These are phyloP conservation scores for Phytophthora citrophthora DNA, from an alignment of 352 stramenopile genomes.

Conservation along the genomic window DNA sequence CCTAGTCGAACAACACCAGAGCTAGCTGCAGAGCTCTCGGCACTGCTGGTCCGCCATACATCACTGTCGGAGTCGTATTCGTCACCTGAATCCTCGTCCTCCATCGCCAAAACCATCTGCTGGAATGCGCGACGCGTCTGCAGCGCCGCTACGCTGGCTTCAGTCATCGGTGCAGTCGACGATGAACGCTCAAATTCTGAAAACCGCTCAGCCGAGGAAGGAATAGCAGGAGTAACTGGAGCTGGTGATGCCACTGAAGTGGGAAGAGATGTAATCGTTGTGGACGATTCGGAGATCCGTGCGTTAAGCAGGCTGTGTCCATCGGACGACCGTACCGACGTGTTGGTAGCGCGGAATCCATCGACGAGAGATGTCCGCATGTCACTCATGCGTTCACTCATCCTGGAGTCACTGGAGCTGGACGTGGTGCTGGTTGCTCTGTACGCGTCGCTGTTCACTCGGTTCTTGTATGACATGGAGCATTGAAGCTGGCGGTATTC, in stretches of 20 bases:
- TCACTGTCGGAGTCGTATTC: constrained; percentile 69
- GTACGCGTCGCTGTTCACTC: constrained; percentile 42
- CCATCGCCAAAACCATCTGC: constrained; percentile 85
- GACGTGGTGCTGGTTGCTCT: constrained; percentile 28
- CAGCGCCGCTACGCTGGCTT: constrained; percentile 69
- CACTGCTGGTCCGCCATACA: constrained; percentile 16
- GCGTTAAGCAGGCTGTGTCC: constrained; percentile 34
- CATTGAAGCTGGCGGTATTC: constrained; percentile 81
- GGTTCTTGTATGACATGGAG: constrained; percentile 91
- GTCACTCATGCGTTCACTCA: constrained; percentile 40
- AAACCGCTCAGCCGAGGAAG: background rate
- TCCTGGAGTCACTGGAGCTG: constrained; percentile 31
- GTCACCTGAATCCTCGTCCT: constrained; percentile 73
- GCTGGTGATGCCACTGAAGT: background rate
- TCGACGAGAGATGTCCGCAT: constrained; percentile 40
- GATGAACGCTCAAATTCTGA: constrained; percentile 18
- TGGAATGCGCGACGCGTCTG: constrained; percentile 84
- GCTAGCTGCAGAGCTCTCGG: constrained; percentile 33
- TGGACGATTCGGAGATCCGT: constrained; percentile 39
- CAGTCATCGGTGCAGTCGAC: constrained; percentile 48
- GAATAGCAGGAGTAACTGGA: background rate
- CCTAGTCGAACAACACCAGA: constrained; percentile 58
- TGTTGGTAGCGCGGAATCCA: constrained; percentile 33
- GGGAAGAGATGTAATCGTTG: constrained; percentile 24
- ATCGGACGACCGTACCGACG: constrained; percentile 28